Evolutionary conservation across 345 rosid genomes (phyloP).

Genomic region (Microcos paniculata): DNA sequence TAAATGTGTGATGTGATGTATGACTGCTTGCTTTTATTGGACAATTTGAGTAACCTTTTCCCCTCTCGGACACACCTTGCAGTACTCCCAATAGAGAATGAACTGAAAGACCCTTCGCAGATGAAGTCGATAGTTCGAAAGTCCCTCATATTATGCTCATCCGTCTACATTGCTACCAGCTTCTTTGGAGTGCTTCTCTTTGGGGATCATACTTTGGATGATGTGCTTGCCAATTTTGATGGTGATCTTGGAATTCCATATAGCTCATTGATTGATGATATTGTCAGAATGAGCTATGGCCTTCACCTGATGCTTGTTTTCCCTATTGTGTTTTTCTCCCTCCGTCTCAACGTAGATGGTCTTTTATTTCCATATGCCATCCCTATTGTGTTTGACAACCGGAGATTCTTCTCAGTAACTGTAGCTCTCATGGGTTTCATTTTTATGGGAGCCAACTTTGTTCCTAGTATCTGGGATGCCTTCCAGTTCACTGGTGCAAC

Average conservation of each 20-base stretch:
- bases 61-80: constrained; percentile 23
- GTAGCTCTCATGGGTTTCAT: constrained; percentile 52
- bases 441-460: constrained; percentile 56
- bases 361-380: constrained; percentile 58
- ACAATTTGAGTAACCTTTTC: not conserved
- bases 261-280: constrained; percentile 54
- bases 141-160: constrained; percentile 53
- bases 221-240: constrained; percentile 69
- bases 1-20: not conserved
- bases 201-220: constrained; percentile 60
- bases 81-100: constrained; percentile 74
- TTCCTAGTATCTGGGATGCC: constrained; percentile 73
- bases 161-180: constrained; percentile 66
- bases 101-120: constrained; percentile 50
- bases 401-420: constrained; percentile 49
- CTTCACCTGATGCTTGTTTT: constrained; percentile 74
- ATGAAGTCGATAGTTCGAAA: constrained; percentile 58
- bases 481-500: constrained; percentile 76
- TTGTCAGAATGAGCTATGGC: constrained; percentile 62
- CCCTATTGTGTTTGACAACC: constrained; percentile 47
- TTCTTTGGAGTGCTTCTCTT: constrained; percentile 68
- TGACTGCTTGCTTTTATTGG: not conserved
- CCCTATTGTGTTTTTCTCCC: constrained; percentile 67
- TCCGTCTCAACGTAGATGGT: constrained; percentile 65
- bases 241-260: constrained; percentile 68